These are phyloP conservation scores for Lipomyces chichibuensis DNA, from an alignment of 805 yeast genomes.

Conservation along the genomic window DNA sequence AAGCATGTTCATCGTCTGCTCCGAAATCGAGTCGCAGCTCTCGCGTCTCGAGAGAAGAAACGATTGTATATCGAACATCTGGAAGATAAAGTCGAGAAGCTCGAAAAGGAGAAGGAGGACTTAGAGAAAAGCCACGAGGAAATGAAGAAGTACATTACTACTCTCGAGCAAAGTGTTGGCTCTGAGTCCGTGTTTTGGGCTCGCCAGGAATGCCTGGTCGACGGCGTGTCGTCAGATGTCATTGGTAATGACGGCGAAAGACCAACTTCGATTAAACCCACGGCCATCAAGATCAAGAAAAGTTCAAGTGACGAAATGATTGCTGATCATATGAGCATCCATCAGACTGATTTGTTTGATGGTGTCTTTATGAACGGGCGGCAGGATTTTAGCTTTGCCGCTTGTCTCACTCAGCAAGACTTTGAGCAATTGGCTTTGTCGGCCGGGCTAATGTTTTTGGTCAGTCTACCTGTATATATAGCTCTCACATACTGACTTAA, in stretches of 20 bases:
- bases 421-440: conserved; percentile 16
- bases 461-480: background rate
- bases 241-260: background rate
- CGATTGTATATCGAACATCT: conserved; percentile 31
- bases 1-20: conserved; percentile 32
- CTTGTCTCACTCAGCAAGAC: conserved; percentile 12
- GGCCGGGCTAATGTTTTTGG: conserved; percentile 13
- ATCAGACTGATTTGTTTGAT: background rate
- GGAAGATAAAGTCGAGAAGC: conserved; percentile 18
- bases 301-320: background rate
- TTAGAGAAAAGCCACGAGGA: background rate
- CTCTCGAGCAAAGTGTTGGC: conserved; percentile 14
- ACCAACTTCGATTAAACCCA: background rate
- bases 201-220: conserved; percentile 3
- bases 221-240: background rate
- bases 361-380: conserved; percentile 1
- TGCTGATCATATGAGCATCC: background rate
- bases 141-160: conserved; percentile 4
- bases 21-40: conserved; percentile 34
- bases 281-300: conserved; percentile 6
- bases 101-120: conserved; percentile 14
- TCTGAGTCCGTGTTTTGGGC: conserved; percentile 17
- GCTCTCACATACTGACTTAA: background rate
- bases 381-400: background rate
- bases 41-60: conserved; percentile 35